Evolutionary conservation across 768 basidiomycete species (phyloP), one percentile per base, ranked within the genome.

Genomic region (Tubosaeta brunneosetosa): DNA sequence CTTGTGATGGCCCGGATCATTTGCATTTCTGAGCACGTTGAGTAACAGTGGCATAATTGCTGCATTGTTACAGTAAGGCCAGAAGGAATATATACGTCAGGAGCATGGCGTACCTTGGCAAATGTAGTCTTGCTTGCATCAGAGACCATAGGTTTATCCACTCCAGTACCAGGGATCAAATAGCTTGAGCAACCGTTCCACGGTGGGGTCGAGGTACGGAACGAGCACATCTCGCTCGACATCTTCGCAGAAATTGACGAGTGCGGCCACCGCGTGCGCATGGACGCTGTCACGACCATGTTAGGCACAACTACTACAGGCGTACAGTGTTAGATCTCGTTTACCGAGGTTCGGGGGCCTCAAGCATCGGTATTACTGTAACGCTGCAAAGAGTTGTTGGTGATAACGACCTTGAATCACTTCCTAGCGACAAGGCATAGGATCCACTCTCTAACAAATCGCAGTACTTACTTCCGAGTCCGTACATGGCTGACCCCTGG

Each of bases 41-140:
- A 94, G 64, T 22, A 93, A 67, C 4, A 93, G 73, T 0, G 89
- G 88, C 88, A 93, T 91, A 52, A 92, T 87, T 88, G 84, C 85
- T 91, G 55, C 0, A 41, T 42, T 25, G n/a, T 34, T 40, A 6
- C 22, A 22, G 22, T 22, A 22, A 19, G 44, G 12, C 16, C 1
- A 11, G 7, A 4, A 6, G n/a, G 19, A 22, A 4, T 17, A 4
- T 14, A 6, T 1, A 26, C 22, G 31, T 11, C 6, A 14, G 25
- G 1, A n/a, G 16, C 12, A 26, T 14, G 45, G 61, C 70, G 1
- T 54, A 83, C 88, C 77, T 87, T 86, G 9, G 75, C 79, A 64
- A 94, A 94, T 2, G 83, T 86, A 1, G 70, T 71, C 68, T 91
- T 88, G 57, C 90, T 90, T 1, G 86, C 87, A 65, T 91, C 87